Percentiles rank a stretch among this genome's conserved stretches.
phyloP scores from a whole-genome alignment of 2,329 filamentous ascomycete species.

The Xylaria sp. region DNA sequence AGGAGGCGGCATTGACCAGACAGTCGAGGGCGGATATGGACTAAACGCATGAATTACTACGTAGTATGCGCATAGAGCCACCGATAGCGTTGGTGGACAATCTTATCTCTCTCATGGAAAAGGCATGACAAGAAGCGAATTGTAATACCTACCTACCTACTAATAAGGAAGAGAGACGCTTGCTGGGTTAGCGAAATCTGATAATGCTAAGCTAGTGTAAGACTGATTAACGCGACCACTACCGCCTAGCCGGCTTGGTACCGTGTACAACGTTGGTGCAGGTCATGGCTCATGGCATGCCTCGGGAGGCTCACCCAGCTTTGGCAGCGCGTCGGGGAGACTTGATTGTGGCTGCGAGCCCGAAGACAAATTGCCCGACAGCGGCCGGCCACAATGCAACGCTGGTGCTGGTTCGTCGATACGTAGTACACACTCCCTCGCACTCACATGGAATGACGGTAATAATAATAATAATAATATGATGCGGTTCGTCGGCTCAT shows the following conservation, averaged over 20 bases:
- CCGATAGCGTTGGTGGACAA: constrained; percentile 46
- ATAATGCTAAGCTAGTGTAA: constrained; percentile 25
- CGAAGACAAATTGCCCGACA: constrained; percentile 37
- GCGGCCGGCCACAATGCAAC: constrained; percentile 10
- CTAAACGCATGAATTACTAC: constrained; percentile 44
- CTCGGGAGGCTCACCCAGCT: constrained; percentile 41
- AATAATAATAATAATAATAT: neutral
- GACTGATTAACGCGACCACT: constrained; percentile 29
- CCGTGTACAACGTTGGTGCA: constrained; percentile 16
- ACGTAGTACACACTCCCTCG: no score
- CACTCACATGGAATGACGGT: neutral
- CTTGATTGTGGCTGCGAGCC: constrained; percentile 38
- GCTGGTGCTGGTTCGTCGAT: neutral
- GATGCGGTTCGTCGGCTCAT: constrained; percentile 18
- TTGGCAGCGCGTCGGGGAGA: constrained; percentile 41
- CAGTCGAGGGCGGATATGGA: constrained; percentile 39
- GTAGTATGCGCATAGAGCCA: constrained; percentile 40
- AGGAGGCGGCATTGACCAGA: constrained; percentile 28
- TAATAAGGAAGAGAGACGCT: constrained; percentile 27
- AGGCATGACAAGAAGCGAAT: constrained; percentile 49
- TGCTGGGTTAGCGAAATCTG: constrained; percentile 30
- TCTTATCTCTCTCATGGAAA: constrained; percentile 49
- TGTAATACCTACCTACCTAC: constrained; percentile 44
- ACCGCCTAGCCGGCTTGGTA: constrained; percentile 26
- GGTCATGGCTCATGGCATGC: neutral